phyloP scores from a whole-genome alignment of 2,329 filamentous ascomycete species.

The Fusarium illudens region DNA sequence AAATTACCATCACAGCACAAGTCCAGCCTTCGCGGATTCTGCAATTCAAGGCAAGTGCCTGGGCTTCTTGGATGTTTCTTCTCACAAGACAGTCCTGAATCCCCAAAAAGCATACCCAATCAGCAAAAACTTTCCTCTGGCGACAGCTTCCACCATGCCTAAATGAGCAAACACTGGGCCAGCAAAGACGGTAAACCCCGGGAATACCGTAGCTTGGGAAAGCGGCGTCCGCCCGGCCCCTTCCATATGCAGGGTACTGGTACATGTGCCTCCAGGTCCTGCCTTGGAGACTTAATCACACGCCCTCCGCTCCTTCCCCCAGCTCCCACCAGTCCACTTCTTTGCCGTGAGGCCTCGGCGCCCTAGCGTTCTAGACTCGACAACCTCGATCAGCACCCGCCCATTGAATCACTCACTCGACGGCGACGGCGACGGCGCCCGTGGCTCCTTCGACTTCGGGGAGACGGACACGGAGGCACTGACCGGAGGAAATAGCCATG shows the following conservation, averaged over 20 bases:
- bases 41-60: not conserved
- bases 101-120: not conserved
- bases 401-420: slow-evolving; percentile 4
- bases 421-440: slow-evolving; percentile 6
- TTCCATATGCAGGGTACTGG: slow-evolving; percentile 19
- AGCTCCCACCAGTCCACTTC: slow-evolving; percentile 7
- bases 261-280: slow-evolving; percentile 15
- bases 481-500: not conserved
- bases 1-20: not conserved
- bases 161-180: not conserved
- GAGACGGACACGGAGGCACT: slow-evolving; percentile 8
- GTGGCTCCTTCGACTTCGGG: slow-evolving; percentile 5
- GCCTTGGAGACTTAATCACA: not conserved
- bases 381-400: slow-evolving; percentile 12
- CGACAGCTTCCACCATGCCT: not conserved
- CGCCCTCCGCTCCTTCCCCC: slow-evolving; percentile 5
- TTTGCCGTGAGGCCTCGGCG: slow-evolving; percentile 14
- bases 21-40: no score
- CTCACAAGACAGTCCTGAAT: not conserved
- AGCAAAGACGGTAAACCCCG: slow-evolving; percentile 16
- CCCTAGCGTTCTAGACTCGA: slow-evolving; percentile 35
- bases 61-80: not conserved
- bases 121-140: not conserved
- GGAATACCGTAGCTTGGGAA: slow-evolving; percentile 29
- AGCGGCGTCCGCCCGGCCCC: slow-evolving; percentile 18